Conservation (phyloP, 164 flowering plant genomes). For the Magnolia officinalis region DNA sequence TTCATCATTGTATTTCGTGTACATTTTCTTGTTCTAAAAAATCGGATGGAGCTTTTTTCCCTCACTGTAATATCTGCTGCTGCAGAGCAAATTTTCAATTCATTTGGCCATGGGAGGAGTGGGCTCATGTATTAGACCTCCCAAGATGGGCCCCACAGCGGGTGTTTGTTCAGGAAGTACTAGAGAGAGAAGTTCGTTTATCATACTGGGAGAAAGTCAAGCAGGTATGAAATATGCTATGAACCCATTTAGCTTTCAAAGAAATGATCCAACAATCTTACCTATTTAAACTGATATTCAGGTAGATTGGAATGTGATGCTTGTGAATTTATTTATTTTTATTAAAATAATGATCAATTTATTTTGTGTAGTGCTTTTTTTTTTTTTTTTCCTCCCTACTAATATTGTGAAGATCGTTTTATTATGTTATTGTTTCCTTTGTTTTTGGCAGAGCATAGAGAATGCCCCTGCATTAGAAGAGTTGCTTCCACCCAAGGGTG, state of each 20-base stretch:
- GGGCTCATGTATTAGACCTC: slow-evolving; percentile 88
- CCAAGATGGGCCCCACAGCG: slow-evolving; percentile 99
- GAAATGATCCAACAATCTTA: not conserved
- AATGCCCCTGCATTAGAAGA: slow-evolving; percentile 86
- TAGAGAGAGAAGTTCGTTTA: slow-evolving; percentile 94
- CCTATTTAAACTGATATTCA: not conserved
- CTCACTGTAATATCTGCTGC: slow-evolving; percentile 4
- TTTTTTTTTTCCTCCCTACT: not conserved
- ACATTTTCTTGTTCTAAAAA: not conserved
- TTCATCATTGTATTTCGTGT: not conserved
- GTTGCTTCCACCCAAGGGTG: slow-evolving; percentile 89
- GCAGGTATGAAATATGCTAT: slow-evolving; percentile 57
- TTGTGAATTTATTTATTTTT: no score
- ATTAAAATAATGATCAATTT: not conserved
- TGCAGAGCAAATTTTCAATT: slow-evolving; percentile 95
- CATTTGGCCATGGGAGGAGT: slow-evolving; percentile 99
- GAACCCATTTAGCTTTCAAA: not conserved
- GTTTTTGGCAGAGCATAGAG: slow-evolving; percentile 66
- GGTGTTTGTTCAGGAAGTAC: slow-evolving; percentile 93
- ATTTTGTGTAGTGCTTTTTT: not conserved
- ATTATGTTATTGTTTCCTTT: not conserved
- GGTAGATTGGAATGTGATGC: not conserved
- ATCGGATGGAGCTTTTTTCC: not conserved
- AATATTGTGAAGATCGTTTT: not conserved
- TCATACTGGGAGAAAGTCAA: slow-evolving; percentile 98